Base-by-base conservation (phyloP, 768 basidiomycete genomes). In the Serendipita indica region DNA sequence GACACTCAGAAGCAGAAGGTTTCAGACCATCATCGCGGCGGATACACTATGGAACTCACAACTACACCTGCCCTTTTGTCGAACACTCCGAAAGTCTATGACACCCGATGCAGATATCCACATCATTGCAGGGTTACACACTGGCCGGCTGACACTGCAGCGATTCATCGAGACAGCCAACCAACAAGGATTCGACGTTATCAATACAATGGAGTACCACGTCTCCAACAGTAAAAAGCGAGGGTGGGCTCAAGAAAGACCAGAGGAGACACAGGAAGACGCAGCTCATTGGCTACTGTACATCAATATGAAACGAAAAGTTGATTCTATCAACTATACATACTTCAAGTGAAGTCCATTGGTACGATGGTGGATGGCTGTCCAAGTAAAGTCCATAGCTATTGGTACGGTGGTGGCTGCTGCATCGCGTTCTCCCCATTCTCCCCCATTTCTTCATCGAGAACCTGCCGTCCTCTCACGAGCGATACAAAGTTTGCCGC, bases 1-100 rank as follows among this genome's bases (percentile, higher is more conserved):
- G 39, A 10, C 13, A 10, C 61, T 60, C 57, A 58, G 5, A 67
- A 65, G 14, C 22, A 28, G 6, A 69, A 72, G 14, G 84, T 84
- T 66, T 39, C 84, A 89, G 64, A 60, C 85, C 37, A 70, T 89
- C 32, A 61, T 87, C 22, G 84, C 85, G 0, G 82, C 86, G 12
- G 87, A 89, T 65, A 87, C 85, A 30, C 69, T 89, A 1, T 89
- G 86, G 87, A 84, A 87, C 65, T 68, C 82, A 2, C 79, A 80
- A 22, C 62, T 76, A 2, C 86, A 88, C 63, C 62, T 52, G 0
- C 62, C 74, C 7, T 80, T 86, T 57, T 68, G 85, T 34, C 66
- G 74, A 3, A 75, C 82, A 2, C 70, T 89, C 14, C 69, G 69
- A 41, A 59, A 63, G 61, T 13, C 18, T 13, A 13, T 20, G 39